Percentiles rank a stretch among this genome's conserved stretches.
Conservation (phyloP, 2,329 filamentous ascomycete genomes). For the Coniochaeta sp. region DNA sequence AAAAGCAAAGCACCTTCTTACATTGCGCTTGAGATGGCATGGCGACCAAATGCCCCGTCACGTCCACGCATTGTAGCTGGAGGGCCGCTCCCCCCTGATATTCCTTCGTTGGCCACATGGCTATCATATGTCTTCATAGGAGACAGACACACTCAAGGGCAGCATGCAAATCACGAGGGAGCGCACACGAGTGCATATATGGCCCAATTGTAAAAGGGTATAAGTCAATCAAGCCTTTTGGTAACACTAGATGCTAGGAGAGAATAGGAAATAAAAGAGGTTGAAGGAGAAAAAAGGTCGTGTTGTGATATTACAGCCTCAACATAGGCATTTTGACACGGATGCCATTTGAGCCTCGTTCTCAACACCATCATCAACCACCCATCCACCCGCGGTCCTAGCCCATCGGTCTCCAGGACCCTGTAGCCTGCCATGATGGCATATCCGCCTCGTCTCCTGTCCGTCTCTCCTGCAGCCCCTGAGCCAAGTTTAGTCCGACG, state of each 20-base stretch:
- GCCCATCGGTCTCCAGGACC: neutral
- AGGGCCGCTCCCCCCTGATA: neutral
- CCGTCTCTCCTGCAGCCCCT: neutral
- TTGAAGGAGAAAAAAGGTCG: neutral
- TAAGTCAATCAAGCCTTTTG: constrained; percentile 19
- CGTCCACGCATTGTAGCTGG: neutral
- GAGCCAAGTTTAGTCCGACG: constrained; percentile 5
- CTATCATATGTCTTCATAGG: neutral
- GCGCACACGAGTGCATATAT: neutral
- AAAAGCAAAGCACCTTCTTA: neutral
- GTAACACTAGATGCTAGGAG: constrained; percentile 7
- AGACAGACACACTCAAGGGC: neutral
- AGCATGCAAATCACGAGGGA: neutral
- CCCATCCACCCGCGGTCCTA: neutral
- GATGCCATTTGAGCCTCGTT: constrained; percentile 2
- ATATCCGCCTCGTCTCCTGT: neutral
- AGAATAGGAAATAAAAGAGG: constrained; percentile 1
- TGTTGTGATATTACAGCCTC: constrained; percentile 1
- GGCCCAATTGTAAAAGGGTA: neutral
- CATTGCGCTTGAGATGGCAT: neutral
- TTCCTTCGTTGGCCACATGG: too few species aligned
- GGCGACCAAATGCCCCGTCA: neutral
- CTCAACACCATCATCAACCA: constrained; percentile 1
- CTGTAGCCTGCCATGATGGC: neutral
- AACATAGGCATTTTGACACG: neutral